Conservation (phyloP, 495 filamentous ascomycete species). For the Pseudomonodictys pantanalensis region DNA sequence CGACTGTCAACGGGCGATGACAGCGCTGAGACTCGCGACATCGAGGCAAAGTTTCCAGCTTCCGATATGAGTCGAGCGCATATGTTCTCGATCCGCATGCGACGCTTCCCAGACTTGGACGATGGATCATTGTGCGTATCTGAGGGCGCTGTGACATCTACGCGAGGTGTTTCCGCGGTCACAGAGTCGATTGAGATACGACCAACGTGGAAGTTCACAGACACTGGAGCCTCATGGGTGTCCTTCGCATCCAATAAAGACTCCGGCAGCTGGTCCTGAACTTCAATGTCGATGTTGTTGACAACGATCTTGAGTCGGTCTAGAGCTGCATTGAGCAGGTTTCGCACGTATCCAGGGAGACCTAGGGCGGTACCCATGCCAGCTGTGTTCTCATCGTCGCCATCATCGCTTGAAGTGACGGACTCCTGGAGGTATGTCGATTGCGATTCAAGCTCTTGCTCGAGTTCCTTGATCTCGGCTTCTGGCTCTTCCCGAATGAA, state of each 20-base stretch:
- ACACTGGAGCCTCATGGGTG: slow-evolving; percentile 12
- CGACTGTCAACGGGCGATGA: slow-evolving; percentile 27
- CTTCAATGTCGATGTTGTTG: slow-evolving; percentile 51
- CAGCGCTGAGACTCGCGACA: slow-evolving; percentile 22
- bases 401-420: slow-evolving; percentile 49
- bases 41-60: slow-evolving; percentile 25
- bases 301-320: slow-evolving; percentile 75
- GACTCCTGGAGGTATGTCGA: slow-evolving; percentile 60
- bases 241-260: slow-evolving; percentile 2
- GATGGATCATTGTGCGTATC: neutral
- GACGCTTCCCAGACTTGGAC: slow-evolving; percentile 20
- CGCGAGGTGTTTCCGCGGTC: slow-evolving; percentile 12
- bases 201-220: slow-evolving; percentile 31
- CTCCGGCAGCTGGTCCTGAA: slow-evolving; percentile 24
- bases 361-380: slow-evolving; percentile 73
- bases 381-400: slow-evolving; percentile 60
- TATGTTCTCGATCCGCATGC: slow-evolving; percentile 28
- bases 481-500: slow-evolving; percentile 79
- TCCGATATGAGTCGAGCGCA: slow-evolving; percentile 32
- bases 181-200: slow-evolving; percentile 27
- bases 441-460: slow-evolving; percentile 68
- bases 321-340: slow-evolving; percentile 75
- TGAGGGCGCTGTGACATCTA: slow-evolving; percentile 9
- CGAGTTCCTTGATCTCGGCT: slow-evolving; percentile 70
- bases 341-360: slow-evolving; percentile 76